Base-by-base conservation (phyloP, 192 early-diverging fungal species). In the Coemansia sp. region DNA sequence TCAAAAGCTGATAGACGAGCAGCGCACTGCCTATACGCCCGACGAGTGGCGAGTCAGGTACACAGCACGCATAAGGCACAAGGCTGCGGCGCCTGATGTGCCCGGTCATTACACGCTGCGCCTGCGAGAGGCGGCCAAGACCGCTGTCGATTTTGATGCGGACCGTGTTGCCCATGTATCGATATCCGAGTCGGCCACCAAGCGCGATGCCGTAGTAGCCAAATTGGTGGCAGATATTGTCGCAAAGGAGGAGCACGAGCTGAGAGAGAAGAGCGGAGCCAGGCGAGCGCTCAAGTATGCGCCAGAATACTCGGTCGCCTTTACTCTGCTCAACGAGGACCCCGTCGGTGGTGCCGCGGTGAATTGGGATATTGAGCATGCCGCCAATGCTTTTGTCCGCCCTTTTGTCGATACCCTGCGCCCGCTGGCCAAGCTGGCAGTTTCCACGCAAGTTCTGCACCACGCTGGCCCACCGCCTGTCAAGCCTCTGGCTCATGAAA, bases 301-400 rank as follows among this genome's bases (percentile, higher is more conserved):
- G 0, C 79, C 91, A 14, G 82, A 88, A 52, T 96, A 96, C 60
- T 87, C 95, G 62, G 53, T 96, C 37, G 90, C 89, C 3, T 91
- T 96, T 58, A 95, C 90, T 60, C 75, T 99, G 14, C 85, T 97
- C 73, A 93, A 92, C 64, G 94, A 88, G 11, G 84, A 96, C 55
- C 91, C 95, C 3, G 63, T 68, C n/a, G 62, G 26, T 7, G 84
- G 84, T n/a, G 73, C 86, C 3, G 61, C 78, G 2, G 83, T 92
- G 0, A 84, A 85, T 47, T 99, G 97, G 97, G 90, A 94, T 50
- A 92, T 95, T 60, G 84, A 92, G 62, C 73, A 74, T 5, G 89
- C 91, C 0, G 77, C 94, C 6, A 62, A 85, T 20, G 73, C 65
- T 1, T 92, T 89, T 66, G 50, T 98, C 10, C 61, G 70, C 13